phyloP scores from a whole-genome alignment of 495 filamentous ascomycete genomes.

The Acidomyces sp. region DNA sequence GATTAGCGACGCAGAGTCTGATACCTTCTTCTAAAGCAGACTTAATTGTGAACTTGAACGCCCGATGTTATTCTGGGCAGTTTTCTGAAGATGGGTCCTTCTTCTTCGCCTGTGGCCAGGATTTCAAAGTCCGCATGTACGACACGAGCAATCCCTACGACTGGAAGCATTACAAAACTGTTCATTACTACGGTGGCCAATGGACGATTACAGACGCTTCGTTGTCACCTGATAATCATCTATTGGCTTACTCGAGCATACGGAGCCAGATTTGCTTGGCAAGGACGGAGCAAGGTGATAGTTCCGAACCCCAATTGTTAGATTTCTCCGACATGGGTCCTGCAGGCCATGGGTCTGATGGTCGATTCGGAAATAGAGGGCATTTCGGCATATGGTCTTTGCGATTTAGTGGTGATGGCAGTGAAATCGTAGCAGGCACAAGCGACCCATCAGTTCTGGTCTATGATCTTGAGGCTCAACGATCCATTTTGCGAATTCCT shows the following conservation, averaged over 20 bases:
- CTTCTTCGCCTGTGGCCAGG: conserved; percentile 88
- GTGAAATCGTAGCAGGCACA: conserved; percentile 83
- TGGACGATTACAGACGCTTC: conserved; percentile 96
- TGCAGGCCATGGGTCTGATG: conserved; percentile 27
- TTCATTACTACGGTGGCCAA: conserved; percentile 67
- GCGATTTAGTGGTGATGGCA: conserved; percentile 84
- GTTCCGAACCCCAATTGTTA: conserved; percentile 59
- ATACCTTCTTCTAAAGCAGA: conserved; percentile 65
- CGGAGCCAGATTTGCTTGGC: conserved; percentile 69
- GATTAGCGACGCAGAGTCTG: conserved; percentile 32
- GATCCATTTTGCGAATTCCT: conserved; percentile 56
- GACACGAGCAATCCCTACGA: conserved; percentile 91
- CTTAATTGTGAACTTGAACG: conserved; percentile 74
- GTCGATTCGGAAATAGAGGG: conserved; percentile 3
- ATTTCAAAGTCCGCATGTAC: conserved; percentile 91
- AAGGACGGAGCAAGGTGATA: conserved; percentile 69
- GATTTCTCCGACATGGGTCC: conserved; percentile 50
- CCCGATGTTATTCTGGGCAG: conserved; percentile 84
- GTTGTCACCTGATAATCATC: conserved; percentile 81
- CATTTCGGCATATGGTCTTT: conserved; percentile 61
- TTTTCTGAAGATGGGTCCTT: conserved; percentile 96
- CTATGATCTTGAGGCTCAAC: conserved; percentile 78
- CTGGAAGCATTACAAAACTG: conserved; percentile 94
- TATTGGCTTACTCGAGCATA: conserved; percentile 81
- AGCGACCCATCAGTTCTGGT: conserved; percentile 66